These are phyloP conservation scores for Microsporum ferrugineum DNA, from an alignment of 2,329 filamentous ascomycete genomes.

Conservation along the genomic window DNA sequence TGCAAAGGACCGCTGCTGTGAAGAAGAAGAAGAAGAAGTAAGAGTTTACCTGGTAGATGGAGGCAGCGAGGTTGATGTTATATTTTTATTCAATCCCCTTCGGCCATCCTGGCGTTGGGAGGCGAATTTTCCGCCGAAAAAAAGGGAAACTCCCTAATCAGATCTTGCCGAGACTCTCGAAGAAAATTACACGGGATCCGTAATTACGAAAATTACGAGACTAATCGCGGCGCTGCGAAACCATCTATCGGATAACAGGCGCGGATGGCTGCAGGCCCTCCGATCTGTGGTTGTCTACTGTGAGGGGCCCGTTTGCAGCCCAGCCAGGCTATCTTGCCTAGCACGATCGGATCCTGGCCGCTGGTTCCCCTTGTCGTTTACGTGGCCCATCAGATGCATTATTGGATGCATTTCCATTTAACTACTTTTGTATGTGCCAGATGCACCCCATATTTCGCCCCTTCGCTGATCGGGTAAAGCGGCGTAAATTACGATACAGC, in stretches of 20 bases:
- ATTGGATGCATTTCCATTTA: background rate
- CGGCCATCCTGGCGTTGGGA: background rate
- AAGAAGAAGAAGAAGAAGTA: background rate
- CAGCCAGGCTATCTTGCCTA: background rate
- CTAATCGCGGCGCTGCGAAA: background rate
- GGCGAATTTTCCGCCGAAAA: background rate
- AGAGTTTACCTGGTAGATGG: background rate
- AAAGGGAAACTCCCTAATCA: background rate
- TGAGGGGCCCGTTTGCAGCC: background rate
- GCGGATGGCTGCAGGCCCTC: background rate
- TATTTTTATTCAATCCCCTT: background rate
- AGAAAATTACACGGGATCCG: background rate
- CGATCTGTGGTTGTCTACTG: background rate
- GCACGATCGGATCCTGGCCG: background rate
- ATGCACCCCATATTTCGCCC: background rate
- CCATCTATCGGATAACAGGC: background rate
- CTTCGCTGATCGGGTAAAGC: background rate
- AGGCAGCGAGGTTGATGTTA: background rate
- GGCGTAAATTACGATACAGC: background rate
- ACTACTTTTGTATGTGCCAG: background rate
- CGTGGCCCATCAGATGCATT: background rate
- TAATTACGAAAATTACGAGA: background rate
- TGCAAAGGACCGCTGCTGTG: background rate
- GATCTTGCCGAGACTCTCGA: constrained; percentile 1
- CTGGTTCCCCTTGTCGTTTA: background rate